phyloP scores from a whole-genome alignment of 441 rosid genomes.

The Macaranga tanarius region DNA sequence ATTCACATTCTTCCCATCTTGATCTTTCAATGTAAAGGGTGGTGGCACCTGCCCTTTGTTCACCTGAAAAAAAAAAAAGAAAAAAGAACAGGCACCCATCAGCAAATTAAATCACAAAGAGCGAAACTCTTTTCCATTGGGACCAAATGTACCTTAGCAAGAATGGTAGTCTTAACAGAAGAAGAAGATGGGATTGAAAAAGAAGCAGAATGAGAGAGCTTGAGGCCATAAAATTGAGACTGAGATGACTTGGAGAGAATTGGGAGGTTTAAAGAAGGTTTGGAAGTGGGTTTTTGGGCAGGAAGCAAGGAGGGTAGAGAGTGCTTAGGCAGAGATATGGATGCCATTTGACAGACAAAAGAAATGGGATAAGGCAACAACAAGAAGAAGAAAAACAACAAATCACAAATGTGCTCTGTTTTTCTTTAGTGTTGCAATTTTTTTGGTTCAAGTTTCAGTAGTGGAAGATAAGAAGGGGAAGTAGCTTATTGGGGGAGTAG shows the following conservation, averaged over 20 bases:
- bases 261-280: slow-evolving; percentile 32
- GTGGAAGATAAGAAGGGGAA: slow-evolving; percentile 32
- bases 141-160: slow-evolving; percentile 78
- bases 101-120: slow-evolving; percentile 6
- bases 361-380: neutral
- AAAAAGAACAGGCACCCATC: slow-evolving; percentile 13
- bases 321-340: slow-evolving; percentile 49
- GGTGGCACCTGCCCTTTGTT: slow-evolving; percentile 79
- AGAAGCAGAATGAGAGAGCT: slow-evolving; percentile 43
- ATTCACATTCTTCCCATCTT: slow-evolving; percentile 70
- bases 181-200: slow-evolving; percentile 38
- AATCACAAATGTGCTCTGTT: neutral
- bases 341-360: slow-evolving; percentile 39
- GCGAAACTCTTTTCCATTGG: neutral
- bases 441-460: neutral
- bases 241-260: slow-evolving; percentile 46
- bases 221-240: slow-evolving; percentile 67
- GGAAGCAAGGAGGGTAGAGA: slow-evolving; percentile 41
- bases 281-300: slow-evolving; percentile 36
- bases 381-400: neutral
- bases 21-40: slow-evolving; percentile 76
- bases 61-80: slow-evolving; percentile 41
- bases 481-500: slow-evolving; percentile 16
- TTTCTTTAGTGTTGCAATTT: neutral
- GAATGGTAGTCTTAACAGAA: slow-evolving; percentile 41